Conservation (phyloP, 202 grass and related monocot genomes). For the Brachypodium distachyon region DNA sequence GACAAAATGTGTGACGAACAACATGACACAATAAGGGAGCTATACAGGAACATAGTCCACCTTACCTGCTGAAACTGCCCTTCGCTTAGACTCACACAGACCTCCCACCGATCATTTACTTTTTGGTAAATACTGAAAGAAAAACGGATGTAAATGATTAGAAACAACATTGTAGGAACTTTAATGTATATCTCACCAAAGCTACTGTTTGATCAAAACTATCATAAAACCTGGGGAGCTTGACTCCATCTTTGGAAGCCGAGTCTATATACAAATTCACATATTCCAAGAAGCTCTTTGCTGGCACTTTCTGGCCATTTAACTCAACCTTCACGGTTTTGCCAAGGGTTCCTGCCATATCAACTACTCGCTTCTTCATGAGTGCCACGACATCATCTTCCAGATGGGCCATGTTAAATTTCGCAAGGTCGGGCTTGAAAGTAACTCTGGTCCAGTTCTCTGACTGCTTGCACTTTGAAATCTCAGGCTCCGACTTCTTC, state of each 20-base stretch:
- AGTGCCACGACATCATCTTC: constrained; percentile 86
- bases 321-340: constrained; percentile 84
- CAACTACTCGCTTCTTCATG: constrained; percentile 92
- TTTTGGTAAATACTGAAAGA: constrained; percentile 33
- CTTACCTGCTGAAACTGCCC: constrained; percentile 88
- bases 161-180: background rate
- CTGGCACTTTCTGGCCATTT: constrained; percentile 52
- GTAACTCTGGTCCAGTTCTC: constrained; percentile 94
- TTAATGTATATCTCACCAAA: background rate
- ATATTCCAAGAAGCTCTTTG: constrained; percentile 58
- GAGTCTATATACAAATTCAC: constrained; percentile 59
- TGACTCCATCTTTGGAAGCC: constrained; percentile 13
- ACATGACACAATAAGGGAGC: background rate
- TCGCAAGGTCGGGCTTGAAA: constrained; percentile 82
- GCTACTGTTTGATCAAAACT: background rate
- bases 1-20: background rate
- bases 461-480: constrained; percentile 65
- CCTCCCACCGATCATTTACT: constrained; percentile 91
- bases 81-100: constrained; percentile 68
- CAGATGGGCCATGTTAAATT: constrained; percentile 74
- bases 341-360: constrained; percentile 78
- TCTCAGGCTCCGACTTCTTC: constrained; percentile 61
- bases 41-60: background rate
- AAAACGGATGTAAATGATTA: background rate
- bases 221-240: constrained; percentile 29